phyloP scores from a whole-genome alignment of 139 green algal genomes.

The Eudorina sp. region DNA sequence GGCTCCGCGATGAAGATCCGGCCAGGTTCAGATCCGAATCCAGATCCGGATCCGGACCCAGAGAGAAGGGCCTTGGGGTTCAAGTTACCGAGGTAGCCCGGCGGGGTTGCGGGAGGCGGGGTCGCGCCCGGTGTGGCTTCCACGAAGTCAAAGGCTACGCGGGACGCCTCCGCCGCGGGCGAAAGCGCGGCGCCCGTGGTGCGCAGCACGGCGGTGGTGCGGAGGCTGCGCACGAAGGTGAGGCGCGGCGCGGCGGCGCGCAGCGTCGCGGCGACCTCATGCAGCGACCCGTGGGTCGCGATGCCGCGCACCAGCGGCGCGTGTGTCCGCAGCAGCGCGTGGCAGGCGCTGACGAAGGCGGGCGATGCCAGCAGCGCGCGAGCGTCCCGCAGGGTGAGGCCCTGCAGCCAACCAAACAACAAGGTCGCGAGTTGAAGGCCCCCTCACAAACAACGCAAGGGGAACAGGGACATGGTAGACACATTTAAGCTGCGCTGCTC shows the following conservation, averaged over 20 bases:
- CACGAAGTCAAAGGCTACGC: conserved; percentile 14
- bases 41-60: conserved; percentile 42
- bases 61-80: too few relatives aligned
- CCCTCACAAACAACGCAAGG: too few relatives aligned
- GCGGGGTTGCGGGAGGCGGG: not conserved
- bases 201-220: conserved; percentile 14
- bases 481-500: too few relatives aligned
- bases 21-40: conserved; percentile 37
- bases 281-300: conserved; percentile 11
- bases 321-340: conserved; percentile 42
- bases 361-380: conserved; percentile 20
- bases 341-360: conserved; percentile 30
- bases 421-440: too few relatives aligned
- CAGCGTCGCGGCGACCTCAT: conserved; percentile 30
- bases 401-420: conserved; percentile 11
- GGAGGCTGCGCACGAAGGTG: conserved; percentile 57
- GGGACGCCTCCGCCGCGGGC: conserved; percentile 5
- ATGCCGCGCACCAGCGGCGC: conserved; percentile 11
- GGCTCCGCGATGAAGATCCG: conserved; percentile 38
- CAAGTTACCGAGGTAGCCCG: too few relatives aligned
- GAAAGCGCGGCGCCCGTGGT: not conserved
- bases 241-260: conserved; percentile 41
- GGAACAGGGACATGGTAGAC: too few relatives aligned
- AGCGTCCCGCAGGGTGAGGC: conserved; percentile 18
- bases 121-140: not conserved